These are phyloP conservation scores for Penicillium sp. DNA, from an alignment of 2,329 filamentous ascomycete species.

Conservation along the genomic window DNA sequence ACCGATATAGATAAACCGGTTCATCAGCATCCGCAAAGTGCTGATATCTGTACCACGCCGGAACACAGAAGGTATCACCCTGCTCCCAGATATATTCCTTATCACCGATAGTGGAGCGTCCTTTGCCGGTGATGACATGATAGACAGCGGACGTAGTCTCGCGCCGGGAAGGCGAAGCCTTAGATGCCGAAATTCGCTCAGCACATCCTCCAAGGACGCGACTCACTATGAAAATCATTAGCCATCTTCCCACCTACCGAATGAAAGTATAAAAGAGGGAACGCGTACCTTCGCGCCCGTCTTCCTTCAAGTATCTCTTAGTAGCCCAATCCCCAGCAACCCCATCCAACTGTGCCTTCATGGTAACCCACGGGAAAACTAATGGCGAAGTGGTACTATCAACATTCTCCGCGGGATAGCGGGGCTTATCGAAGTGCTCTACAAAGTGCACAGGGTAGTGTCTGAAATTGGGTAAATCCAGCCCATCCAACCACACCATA, in stretches of 20 bases:
- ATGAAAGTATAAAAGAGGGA: background rate
- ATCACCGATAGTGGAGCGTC: slow-evolving; percentile 36
- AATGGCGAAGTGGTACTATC: slow-evolving; percentile 36
- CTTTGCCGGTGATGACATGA: slow-evolving; percentile 45
- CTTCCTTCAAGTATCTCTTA: slow-evolving; percentile 29
- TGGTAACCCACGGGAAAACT: slow-evolving; percentile 44
- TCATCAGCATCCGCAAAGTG: slow-evolving; percentile 35
- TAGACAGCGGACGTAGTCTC: slow-evolving; percentile 49
- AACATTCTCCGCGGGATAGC: slow-evolving; percentile 45
- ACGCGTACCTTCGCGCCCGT: slow-evolving; percentile 28
- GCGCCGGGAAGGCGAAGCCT: slow-evolving; percentile 31
- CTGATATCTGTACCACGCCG: slow-evolving; percentile 45
- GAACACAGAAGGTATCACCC: slow-evolving; percentile 50
- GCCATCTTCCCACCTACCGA: background rate
- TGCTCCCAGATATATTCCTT: slow-evolving; percentile 38
- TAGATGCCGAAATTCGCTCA: slow-evolving; percentile 36
- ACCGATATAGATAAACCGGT: slow-evolving; percentile 45
- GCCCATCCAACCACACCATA: slow-evolving; percentile 51
- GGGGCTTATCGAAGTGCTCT: slow-evolving; percentile 41
- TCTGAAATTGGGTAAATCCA: slow-evolving; percentile 47
- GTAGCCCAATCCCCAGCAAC: slow-evolving; percentile 22
- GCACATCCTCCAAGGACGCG: slow-evolving; percentile 44
- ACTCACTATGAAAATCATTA: slow-evolving; percentile 31
- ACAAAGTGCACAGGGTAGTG: slow-evolving; percentile 49
- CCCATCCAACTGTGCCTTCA: slow-evolving; percentile 39